Conservation (phyloP, 805 yeast species). For the Peterozyma xylosa region DNA sequence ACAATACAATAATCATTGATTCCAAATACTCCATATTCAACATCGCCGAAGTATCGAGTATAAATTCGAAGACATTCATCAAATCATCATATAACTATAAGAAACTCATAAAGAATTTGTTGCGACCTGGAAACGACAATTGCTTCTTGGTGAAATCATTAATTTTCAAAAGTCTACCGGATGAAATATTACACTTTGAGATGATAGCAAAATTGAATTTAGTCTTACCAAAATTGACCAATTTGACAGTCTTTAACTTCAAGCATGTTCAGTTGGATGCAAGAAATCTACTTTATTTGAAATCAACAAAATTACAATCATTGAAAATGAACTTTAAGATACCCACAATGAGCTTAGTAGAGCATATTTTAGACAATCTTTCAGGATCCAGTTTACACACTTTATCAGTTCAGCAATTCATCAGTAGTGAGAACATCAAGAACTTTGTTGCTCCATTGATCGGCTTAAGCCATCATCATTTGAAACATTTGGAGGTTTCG, state of each 20-base stretch:
- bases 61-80: not conserved
- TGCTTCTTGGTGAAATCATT: not conserved
- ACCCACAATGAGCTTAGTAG: not conserved
- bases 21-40: conserved; percentile 1
- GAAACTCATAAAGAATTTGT: not conserved
- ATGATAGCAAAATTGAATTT: not conserved
- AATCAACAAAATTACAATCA: not conserved
- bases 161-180: not conserved
- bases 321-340: conserved; percentile 1
- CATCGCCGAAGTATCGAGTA: not conserved
- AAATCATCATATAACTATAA: conserved; percentile 3
- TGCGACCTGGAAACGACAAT: not conserved
- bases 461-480: not conserved
- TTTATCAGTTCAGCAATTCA: not conserved
- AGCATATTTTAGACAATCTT: not conserved
- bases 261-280: not conserved
- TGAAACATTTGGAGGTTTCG: not conserved
- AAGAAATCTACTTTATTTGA: conserved; percentile 1
- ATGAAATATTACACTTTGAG: not conserved
- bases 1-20: not conserved
- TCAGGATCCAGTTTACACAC: not conserved
- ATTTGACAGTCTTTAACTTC: not conserved
- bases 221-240: not conserved
- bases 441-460: not conserved
- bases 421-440: not conserved